phyloP scores from a whole-genome alignment of 2,329 filamentous ascomycete species.

The Pestalotiopsis fici region DNA sequence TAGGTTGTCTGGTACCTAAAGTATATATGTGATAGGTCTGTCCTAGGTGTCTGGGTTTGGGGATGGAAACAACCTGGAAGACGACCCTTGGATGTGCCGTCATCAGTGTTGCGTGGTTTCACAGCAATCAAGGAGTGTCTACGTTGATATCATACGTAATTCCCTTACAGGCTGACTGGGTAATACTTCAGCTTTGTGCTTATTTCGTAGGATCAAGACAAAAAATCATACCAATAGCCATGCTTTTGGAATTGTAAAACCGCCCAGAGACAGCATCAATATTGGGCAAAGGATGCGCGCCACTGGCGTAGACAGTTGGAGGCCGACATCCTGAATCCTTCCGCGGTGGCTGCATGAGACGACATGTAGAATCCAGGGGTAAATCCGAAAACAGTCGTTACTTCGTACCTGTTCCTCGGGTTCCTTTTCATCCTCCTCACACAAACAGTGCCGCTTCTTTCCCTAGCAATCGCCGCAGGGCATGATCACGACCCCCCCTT shows the following conservation, averaged over 20 bases:
- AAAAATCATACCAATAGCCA: not conserved
- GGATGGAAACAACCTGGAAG: not conserved
- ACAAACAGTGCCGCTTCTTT: not conserved
- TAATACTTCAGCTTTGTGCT: no score
- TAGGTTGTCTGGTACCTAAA: not conserved
- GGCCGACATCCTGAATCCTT: not conserved
- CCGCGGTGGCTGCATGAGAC: slow-evolving; percentile 3
- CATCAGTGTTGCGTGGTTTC: not conserved
- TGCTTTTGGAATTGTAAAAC: not conserved
- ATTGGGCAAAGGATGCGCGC: not conserved
- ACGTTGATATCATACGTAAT: not conserved
- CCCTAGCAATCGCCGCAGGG: not conserved
- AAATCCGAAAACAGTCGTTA: not conserved
- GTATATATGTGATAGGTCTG: not conserved
- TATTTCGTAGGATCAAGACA: no score
- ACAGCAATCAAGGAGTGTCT: not conserved
- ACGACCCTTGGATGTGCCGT: not conserved
- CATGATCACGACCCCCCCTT: not conserved
- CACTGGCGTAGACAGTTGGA: not conserved
- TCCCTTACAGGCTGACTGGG: not conserved
- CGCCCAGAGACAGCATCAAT: not conserved
- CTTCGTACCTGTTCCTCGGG: not conserved
- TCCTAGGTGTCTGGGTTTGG: not conserved
- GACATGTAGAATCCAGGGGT: slow-evolving; percentile 3
- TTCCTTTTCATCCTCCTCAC: not conserved